Evolutionary conservation across 768 basidiomycete genomes (phyloP).

Genomic region (Mycena galopus): DNA sequence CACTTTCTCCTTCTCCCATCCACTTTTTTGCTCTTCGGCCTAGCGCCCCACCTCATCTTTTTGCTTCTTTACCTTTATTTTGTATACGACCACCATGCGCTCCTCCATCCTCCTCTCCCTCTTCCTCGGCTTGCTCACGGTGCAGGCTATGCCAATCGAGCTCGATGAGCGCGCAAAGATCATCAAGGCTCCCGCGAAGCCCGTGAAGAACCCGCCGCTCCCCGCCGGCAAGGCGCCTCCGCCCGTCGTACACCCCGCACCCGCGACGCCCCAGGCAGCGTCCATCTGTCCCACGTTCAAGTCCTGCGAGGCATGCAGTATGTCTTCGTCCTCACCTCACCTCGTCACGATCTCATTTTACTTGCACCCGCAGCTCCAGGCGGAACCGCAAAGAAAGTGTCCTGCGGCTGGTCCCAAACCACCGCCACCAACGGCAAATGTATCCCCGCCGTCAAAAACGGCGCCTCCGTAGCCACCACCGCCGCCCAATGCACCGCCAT

Average conservation of each 20-base stretch:
- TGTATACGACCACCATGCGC: slow-evolving; percentile 10
- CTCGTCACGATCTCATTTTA: background rate
- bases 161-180: slow-evolving; percentile 1
- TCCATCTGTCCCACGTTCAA: slow-evolving; percentile 14
- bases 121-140: slow-evolving; percentile 3
- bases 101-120: slow-evolving; percentile 9
- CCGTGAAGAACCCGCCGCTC: slow-evolving; percentile 7
- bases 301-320: slow-evolving; percentile 13
- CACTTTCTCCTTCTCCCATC: slow-evolving; percentile 1
- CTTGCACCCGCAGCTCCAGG: slow-evolving; percentile 9
- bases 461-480: slow-evolving; percentile 13
- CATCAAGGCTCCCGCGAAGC: slow-evolving; percentile 4
- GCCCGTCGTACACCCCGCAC: slow-evolving; percentile 14
- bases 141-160: slow-evolving; percentile 4
- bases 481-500: slow-evolving; percentile 15
- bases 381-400: slow-evolving; percentile 8
- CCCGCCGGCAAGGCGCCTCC: slow-evolving; percentile 15
- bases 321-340: slow-evolving; percentile 1
- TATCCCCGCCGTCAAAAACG: slow-evolving; percentile 5
- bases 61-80: background rate
- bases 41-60: slow-evolving; percentile 6
- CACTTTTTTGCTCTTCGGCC: slow-evolving; percentile 8
- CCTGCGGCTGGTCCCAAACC: slow-evolving; percentile 13
- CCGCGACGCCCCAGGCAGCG: slow-evolving; percentile 11
- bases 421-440: slow-evolving; percentile 15